Conservation (phyloP, 179 eudicot genomes). For the Carnegiea gigantea region DNA sequence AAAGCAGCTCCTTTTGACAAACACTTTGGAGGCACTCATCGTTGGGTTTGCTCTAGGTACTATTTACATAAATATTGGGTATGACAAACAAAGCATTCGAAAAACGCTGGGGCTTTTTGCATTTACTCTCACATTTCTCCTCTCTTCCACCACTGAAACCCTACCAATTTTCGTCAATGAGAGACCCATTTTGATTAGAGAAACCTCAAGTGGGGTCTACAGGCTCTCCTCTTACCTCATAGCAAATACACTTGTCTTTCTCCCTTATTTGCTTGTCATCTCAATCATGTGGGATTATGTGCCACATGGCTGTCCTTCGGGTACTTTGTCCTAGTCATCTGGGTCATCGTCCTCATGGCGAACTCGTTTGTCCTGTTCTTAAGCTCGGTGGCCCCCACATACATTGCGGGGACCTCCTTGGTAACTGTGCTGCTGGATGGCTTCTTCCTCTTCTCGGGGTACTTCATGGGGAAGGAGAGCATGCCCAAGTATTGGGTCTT, state of each 20-base stretch:
- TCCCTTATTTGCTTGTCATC: conserved; percentile 66
- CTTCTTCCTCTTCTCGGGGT: conserved; percentile 90
- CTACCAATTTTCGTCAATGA: conserved; percentile 90
- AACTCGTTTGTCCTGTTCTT: conserved; percentile 85
- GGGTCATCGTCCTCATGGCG: conserved; percentile 74
- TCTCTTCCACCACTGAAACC: conserved; percentile 89
- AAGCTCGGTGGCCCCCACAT: conserved; percentile 81
- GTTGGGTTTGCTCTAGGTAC: conserved; percentile 92
- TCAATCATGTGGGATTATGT: conserved; percentile 79
- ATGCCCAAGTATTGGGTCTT: conserved; percentile 85
- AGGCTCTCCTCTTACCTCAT: conserved; percentile 73
- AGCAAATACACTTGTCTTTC: conserved; percentile 80
- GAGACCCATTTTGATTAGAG: conserved; percentile 75
- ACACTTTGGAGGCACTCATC: conserved; percentile 67
- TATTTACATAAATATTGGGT: conserved; percentile 77
- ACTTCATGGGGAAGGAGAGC: conserved; percentile 71
- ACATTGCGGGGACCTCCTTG: conserved; percentile 80
- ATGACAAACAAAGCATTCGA: conserved; percentile 64
- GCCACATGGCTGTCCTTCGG: conserved; percentile 67
- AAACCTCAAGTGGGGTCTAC: conserved; percentile 90
- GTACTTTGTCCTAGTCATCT: conserved; percentile 70
- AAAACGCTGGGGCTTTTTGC: conserved; percentile 88
- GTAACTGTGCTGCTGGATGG: conserved; percentile 70
- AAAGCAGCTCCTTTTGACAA: conserved; percentile 74
- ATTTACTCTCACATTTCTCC: conserved; percentile 86